phyloP scores from a whole-genome alignment of 345 rosid genomes.

The Mallotus nudiflorus region DNA sequence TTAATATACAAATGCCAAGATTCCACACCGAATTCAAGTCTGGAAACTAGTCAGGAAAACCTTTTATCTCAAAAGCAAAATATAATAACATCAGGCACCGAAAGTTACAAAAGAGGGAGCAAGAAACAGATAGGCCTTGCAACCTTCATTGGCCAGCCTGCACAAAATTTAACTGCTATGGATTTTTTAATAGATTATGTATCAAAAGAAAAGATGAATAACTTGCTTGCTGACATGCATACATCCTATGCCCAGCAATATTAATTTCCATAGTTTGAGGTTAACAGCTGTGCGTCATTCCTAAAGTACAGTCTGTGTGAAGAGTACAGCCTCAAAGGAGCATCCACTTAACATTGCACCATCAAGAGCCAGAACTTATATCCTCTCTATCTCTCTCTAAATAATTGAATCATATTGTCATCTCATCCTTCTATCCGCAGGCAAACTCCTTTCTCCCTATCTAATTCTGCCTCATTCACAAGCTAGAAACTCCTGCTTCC shows the following conservation, averaged over 20 bases:
- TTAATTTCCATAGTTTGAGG: not conserved
- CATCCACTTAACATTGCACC: not conserved
- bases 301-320: not conserved
- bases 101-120: not conserved
- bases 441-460: not conserved
- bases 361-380: not conserved
- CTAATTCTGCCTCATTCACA: not conserved
- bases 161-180: not conserved
- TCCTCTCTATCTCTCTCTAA: not conserved
- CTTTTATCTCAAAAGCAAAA: not conserved
- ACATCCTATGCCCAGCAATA: not conserved
- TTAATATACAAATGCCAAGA: not conserved
- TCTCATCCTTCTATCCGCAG: not conserved
- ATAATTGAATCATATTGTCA: slow-evolving; percentile 2
- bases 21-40: not conserved
- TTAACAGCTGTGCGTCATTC: not conserved
- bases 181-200: not conserved
- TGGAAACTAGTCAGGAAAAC: not conserved
- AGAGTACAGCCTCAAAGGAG: not conserved
- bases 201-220: not conserved
- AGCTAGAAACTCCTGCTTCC: not conserved
- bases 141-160: not conserved
- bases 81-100: not conserved
- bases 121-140: not conserved
- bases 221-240: not conserved